phyloP scores from a whole-genome alignment of 768 basidiomycete species.

The Boletellus emodensis region DNA sequence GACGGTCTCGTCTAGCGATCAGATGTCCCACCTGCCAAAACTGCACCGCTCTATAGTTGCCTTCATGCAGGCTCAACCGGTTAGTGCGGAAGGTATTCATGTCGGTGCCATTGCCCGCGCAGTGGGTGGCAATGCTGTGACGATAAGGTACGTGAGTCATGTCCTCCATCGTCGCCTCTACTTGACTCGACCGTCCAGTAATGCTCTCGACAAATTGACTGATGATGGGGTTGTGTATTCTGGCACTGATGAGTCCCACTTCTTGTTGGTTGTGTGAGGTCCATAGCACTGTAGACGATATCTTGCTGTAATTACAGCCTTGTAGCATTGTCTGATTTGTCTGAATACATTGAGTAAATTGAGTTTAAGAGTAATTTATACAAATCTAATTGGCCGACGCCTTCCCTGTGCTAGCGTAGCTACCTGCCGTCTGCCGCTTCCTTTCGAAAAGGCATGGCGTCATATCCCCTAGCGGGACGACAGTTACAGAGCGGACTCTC shows the following conservation, averaged over 20 bases:
- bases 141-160: slow-evolving; percentile 52
- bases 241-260: slow-evolving; percentile 81
- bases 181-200: slow-evolving; percentile 37
- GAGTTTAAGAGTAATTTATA: too few species aligned
- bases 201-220: slow-evolving; percentile 73
- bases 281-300: not conserved
- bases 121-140: slow-evolving; percentile 52
- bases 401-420: too few species aligned
- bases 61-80: slow-evolving; percentile 51
- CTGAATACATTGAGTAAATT: too few species aligned
- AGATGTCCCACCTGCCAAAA: slow-evolving; percentile 53
- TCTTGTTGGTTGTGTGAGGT: slow-evolving; percentile 44
- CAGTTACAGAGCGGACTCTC: too few species aligned
- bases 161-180: not conserved
- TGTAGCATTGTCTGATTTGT: not conserved
- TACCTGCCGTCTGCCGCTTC: too few species aligned
- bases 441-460: too few species aligned
- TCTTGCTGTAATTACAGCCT: not conserved
- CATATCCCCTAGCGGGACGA: too few species aligned
- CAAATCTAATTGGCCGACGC: too few species aligned
- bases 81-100: slow-evolving; percentile 63
- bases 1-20: slow-evolving; percentile 31
- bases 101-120: slow-evolving; percentile 68
- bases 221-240: slow-evolving; percentile 77
- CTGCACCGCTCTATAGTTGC: slow-evolving; percentile 62